Percentiles rank a stretch among this genome's conserved stretches.
Conservation (phyloP, 1,284 basidiomycete species). For the Megacollybia platyphylla region DNA sequence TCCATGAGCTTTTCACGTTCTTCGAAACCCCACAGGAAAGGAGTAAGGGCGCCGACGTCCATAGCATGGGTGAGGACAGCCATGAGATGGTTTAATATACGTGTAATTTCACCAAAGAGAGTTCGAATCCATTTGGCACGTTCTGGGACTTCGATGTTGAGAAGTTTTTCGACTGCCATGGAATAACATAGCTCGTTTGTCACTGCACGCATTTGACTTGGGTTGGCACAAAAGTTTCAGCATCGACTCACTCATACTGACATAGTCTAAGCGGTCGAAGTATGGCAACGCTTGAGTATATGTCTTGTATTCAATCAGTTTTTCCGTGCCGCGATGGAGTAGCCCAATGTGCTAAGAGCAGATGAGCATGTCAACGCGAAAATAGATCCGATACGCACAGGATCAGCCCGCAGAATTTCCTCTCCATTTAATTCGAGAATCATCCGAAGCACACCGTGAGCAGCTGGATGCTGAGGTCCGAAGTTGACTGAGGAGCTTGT, state of each 20-base stretch:
- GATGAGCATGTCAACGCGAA: neutral
- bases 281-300: constrained; percentile 98
- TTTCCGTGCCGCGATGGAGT: constrained; percentile 95
- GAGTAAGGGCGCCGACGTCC: constrained; percentile 97
- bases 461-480: constrained; percentile 96
- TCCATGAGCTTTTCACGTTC: constrained; percentile 99
- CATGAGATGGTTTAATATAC: constrained; percentile 96
- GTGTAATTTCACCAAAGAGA: constrained; percentile 94
- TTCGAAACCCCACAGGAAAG: constrained; percentile 99
- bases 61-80: constrained; percentile 91
- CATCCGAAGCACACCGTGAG: constrained; percentile 95
- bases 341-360: constrained; percentile 78
- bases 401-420: constrained; percentile 83
- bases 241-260: constrained; percentile 84
- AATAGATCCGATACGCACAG: constrained; percentile 26
- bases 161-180: constrained; percentile 93
- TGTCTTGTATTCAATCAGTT: constrained; percentile 98
- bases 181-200: constrained; percentile 97
- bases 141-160: constrained; percentile 98
- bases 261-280: constrained; percentile 98
- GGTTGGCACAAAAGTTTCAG: neutral
- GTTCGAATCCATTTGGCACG: constrained; percentile 99
- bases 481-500: constrained; percentile 63
- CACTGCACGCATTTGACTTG: constrained; percentile 36
- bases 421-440: constrained; percentile 98